Conservation (phyloP, 352 stramenopile genomes). For the Phytophthora macrochlamydospora region DNA sequence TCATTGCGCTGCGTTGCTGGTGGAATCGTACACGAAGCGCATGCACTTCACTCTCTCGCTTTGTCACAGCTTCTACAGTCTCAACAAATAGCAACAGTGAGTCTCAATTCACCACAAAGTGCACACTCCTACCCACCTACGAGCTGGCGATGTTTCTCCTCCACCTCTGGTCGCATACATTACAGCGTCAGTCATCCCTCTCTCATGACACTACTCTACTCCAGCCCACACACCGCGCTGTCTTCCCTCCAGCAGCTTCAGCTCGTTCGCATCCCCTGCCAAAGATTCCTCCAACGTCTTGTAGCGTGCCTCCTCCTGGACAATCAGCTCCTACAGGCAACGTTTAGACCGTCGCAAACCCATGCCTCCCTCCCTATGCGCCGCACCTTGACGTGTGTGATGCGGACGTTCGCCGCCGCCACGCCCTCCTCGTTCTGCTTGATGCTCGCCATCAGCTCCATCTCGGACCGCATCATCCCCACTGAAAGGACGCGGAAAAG, state of each 20-base stretch:
- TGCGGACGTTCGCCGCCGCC: slow-evolving; percentile 39
- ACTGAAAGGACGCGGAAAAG: slow-evolving; percentile 36
- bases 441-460: slow-evolving; percentile 73
- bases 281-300: slow-evolving; percentile 37
- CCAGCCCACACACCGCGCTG: slow-evolving; percentile 34
- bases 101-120: too few species aligned
- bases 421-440: slow-evolving; percentile 68
- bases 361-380: background rate
- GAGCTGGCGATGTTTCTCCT: slow-evolving; percentile 48
- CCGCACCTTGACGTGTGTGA: slow-evolving; percentile 63
- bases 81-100: slow-evolving; percentile 2
- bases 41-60: slow-evolving; percentile 42
- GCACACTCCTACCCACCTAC: slow-evolving; percentile 24
- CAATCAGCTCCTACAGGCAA: slow-evolving; percentile 42
- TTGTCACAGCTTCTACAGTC: slow-evolving; percentile 34
- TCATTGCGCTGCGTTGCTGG: slow-evolving; percentile 31
- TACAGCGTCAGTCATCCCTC: background rate
- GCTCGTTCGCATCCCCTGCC: slow-evolving; percentile 28
- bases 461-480: slow-evolving; percentile 81
- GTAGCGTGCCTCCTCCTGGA: slow-evolving; percentile 44
- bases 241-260: slow-evolving; percentile 51
- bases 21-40: slow-evolving; percentile 37
- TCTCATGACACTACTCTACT: background rate
- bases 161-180: slow-evolving; percentile 31
- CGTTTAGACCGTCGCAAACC: background rate